phyloP scores from a whole-genome alignment of 495 filamentous ascomycete genomes.

The Trichoderma reesei region DNA sequence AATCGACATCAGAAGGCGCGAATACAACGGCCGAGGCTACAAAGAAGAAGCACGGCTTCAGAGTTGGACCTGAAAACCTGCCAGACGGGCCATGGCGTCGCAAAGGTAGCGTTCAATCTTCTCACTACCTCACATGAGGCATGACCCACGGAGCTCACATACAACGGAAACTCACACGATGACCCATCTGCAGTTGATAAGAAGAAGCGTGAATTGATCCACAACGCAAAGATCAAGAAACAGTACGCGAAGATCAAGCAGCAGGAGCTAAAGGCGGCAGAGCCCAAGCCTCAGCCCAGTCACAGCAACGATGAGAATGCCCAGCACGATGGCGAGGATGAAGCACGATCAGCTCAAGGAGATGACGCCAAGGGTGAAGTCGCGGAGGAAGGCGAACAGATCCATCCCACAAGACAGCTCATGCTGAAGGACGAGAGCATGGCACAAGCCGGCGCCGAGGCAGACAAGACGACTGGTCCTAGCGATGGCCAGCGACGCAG shows the following conservation, averaged over 20 bases:
- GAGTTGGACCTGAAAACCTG: slow-evolving; percentile 82
- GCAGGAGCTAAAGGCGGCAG: slow-evolving; percentile 25
- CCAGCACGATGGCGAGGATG: background rate
- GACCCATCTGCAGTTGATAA: slow-evolving; percentile 57
- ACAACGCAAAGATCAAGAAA: slow-evolving; percentile 91
- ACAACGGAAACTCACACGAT: slow-evolving; percentile 12
- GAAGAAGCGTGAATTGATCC: slow-evolving; percentile 83
- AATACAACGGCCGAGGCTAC: slow-evolving; percentile 27
- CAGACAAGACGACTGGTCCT: background rate
- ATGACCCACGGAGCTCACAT: background rate
- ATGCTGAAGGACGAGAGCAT: slow-evolving; percentile 33
- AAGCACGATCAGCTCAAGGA: slow-evolving; percentile 9
- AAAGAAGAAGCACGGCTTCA: slow-evolving; percentile 46
- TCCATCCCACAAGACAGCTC: slow-evolving; percentile 60
- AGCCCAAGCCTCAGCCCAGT: background rate
- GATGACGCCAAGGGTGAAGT: background rate
- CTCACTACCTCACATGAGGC: background rate
- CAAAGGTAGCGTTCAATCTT: slow-evolving; percentile 51
- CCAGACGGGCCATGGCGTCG: slow-evolving; percentile 87
- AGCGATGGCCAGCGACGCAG: slow-evolving; percentile 23
- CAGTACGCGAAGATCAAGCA: slow-evolving; percentile 76
- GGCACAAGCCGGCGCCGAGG: slow-evolving; percentile 18
- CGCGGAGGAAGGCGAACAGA: slow-evolving; percentile 23
- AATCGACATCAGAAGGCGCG: slow-evolving; percentile 47
- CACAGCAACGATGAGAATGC: background rate